phyloP scores from a whole-genome alignment of 345 rosid genomes.

The Dovyalis caffra region DNA sequence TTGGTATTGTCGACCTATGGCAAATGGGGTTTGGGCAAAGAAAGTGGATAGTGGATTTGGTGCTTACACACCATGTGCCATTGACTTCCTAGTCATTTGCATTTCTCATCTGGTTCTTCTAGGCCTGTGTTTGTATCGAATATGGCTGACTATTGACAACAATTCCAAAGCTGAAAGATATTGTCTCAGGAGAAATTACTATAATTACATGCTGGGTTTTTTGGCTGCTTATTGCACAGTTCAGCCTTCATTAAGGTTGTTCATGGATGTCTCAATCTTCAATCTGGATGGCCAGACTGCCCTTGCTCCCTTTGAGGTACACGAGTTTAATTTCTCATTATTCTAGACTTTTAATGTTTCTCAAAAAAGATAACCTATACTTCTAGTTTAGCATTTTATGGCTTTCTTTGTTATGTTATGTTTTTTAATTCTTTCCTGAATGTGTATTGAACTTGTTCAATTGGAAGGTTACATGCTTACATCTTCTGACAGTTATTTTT shows the following conservation, averaged over 20 bases:
- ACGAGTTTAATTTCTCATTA: background rate
- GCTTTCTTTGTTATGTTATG: background rate
- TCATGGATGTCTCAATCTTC: conserved; percentile 25
- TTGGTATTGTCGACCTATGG: conserved; percentile 32
- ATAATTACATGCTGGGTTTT: conserved; percentile 24
- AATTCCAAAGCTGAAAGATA: conserved; percentile 20
- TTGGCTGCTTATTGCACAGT: conserved; percentile 26
- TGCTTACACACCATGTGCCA: conserved; percentile 34
- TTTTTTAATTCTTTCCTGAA: background rate
- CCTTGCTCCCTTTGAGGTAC: conserved; percentile 32
- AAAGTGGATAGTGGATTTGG: conserved; percentile 28
- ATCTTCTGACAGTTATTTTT: background rate
- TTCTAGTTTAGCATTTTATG: background rate
- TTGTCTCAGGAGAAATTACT: conserved; percentile 20
- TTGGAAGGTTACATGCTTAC: background rate
- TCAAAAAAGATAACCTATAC: background rate
- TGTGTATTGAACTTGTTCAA: background rate
- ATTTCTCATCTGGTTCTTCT: conserved; percentile 32
- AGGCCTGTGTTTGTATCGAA: conserved; percentile 28
- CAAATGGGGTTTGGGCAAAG: conserved; percentile 29
- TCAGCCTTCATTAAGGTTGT: conserved; percentile 29
- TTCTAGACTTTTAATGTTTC: background rate
- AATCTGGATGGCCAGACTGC: conserved; percentile 23
- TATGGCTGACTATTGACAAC: conserved; percentile 22
- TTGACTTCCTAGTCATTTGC: conserved; percentile 31